Base-by-base conservation (phyloP, 495 filamentous ascomycete genomes). In the Achaetomiella virescens region DNA sequence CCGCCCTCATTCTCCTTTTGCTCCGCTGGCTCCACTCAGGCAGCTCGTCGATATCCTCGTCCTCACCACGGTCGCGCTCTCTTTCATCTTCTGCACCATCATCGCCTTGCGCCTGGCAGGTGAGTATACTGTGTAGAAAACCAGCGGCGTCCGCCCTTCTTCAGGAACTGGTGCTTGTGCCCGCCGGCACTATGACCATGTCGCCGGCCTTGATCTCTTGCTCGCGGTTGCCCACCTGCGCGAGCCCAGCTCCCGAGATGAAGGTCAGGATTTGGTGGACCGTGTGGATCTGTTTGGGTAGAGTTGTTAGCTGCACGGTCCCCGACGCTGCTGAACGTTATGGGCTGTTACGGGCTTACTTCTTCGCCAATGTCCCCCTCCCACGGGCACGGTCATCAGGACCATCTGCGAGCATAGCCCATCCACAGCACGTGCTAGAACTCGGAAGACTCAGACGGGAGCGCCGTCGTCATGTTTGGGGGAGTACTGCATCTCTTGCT, bases 81-180 rank as follows among this genome's bases (percentile, higher is more conserved):
- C 80, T 69, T 85, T 85, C 0, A 78, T 84, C 62, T 76, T 65
- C 66, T 85, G 83, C 41, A 84, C 79, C 14, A 79, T 80, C 29
- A 67, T 73, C 1, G 77, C 65, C 44, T 76, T 71, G 61, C 85
- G 83, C 63, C 85, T 81, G 0, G 83, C 81, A 0, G 81, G 80
- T 1, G 76, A 77, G 60, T 85, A 86, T n/a, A 84, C 75, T 0
- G 81, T 85, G 17, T 84, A 77, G 20, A 84, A 66, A 52, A 83
- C 79, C 60, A 84, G 61, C 12, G 78, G 74, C 21, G 67, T 69
- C 7, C 71, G 64, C 2, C 78, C 18, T 70, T 80, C 57, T 84
- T 85, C n/a, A 84, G 66, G 59, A 86, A 85, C 61, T 85, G 81
- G 61, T 86, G 83, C 67, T 84, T 79, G 83, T 84, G 0, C 83